Base-by-base conservation (phyloP, 2,329 filamentous ascomycete species). In the Fusarium phyllophilum region DNA sequence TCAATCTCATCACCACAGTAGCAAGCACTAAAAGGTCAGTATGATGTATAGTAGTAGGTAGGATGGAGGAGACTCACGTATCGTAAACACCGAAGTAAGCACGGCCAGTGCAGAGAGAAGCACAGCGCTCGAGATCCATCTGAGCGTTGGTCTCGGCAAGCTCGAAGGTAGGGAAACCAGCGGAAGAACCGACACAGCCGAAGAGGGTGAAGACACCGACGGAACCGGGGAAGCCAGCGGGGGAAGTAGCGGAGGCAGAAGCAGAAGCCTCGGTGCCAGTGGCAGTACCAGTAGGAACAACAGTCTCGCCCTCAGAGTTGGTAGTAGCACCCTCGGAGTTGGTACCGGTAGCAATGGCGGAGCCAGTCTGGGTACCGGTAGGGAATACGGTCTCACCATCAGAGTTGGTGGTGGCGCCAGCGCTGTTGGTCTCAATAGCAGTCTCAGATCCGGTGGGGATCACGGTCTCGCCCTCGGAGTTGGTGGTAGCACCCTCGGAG, bases 61-160 rank as follows among this genome's bases (percentile, higher is more conserved):
- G 6, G 6, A 5, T 5, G 4, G 2, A 5, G 6, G 1, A 13
- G 8, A 75, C 78, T 78, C 42, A 80, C 79, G 59, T 75, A 48
- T 72, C 65, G 44, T 69, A 68, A 63, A 78, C 70, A 58, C 76
- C 80, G 54, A 81, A 79, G 70, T 74, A 78, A 8, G 52, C 59
- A 34, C 59, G 58, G 52, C 70, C 66, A 17, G 62, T 66, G 58
- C 80, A 81, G 63, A 61, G 63, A 17, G 67, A 63, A 12, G 70
- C 74, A 54, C 80, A 81, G 10, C 70, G 46, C 13, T 81, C 75
- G 34, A 79, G 52, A 36, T 66, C 73, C 73, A 77, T 77, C 17
- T 61, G 13, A 8, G 39, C 51, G 24, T 68, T 66, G n/a, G 64
- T 39, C 13, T 67, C 68, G 5, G 72, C 54, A 42, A 68, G 67